These are phyloP conservation scores for Logfia minima DNA, from an alignment of 129 eudicot genomes.

Conservation along the genomic window DNA sequence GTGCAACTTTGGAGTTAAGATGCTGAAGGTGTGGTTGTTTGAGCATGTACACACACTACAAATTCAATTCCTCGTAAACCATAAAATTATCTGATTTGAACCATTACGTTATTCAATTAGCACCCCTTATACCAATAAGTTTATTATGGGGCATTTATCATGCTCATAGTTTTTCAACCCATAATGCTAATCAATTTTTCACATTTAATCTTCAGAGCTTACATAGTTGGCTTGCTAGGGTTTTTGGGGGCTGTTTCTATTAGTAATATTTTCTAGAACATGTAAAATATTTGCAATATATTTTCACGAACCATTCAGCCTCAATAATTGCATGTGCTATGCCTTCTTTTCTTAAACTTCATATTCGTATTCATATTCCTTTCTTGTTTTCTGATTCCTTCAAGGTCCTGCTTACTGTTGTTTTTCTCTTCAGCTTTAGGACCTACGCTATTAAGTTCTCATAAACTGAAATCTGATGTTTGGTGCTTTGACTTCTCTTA, in stretches of 20 bases:
- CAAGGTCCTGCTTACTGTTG: background rate
- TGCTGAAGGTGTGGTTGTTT: background rate
- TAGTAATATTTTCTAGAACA: background rate
- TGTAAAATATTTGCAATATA: no score
- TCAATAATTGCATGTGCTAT: no score
- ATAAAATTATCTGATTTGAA: no score
- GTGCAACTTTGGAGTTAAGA: background rate
- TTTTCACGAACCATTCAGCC: no score
- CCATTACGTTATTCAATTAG: background rate
- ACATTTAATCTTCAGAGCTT: no score
- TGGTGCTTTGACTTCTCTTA: background rate
- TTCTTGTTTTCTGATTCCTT: background rate
- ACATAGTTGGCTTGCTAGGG: background rate
- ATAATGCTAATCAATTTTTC: no score
- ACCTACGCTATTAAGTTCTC: background rate
- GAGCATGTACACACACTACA: background rate
- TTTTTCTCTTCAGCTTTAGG: background rate
- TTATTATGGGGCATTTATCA: no score
- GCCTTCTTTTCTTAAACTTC: background rate
- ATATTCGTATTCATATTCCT: no score
- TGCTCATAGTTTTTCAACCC: no score
- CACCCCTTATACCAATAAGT: no score
- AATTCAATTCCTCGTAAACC: background rate
- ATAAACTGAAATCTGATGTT: no score
- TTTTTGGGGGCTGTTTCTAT: background rate